Base-by-base conservation (phyloP, 768 basidiomycete species). In the Xerocomus potaroensis region DNA sequence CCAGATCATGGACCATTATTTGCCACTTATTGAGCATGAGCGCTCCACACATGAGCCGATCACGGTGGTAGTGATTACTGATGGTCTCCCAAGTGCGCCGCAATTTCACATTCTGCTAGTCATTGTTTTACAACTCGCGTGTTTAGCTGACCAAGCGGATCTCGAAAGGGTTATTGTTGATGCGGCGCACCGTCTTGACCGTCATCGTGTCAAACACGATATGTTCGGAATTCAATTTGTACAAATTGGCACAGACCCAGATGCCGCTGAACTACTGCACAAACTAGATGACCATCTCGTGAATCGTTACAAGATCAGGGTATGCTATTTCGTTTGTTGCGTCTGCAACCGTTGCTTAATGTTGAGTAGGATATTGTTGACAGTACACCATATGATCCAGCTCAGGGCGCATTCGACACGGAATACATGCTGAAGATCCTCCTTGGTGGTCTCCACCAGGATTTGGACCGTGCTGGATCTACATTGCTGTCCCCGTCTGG, bases 151-250 rank as follows among this genome's bases (percentile, higher is more conserved):
- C 53, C 62, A 56, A 19, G 45, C 35, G 8, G 57, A 62, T 1
- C 53, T 66, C 8, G 55, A 60, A 39, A 50, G 47, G 7, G 63
- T 65, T 2, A 62, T 74, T 9, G 64, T 73, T 14, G 58, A 63
- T 5, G 58, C 65, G 15, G 73, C 73, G 3, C 64, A 64, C 23
- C 60, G 71, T 23, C 67, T 75, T 16, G 73, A 75, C 40, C 59
- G 58, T 30, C 63, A 58, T 1, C 56, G 56, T 3, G 61, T 64
- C 42, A 70, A 60, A 21, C 55, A 65, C 2, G 60, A 65, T n/a
- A 70, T 71, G 59, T 63, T 77, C 5, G 71, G 75, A 9, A 62
- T 77, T 23, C 71, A 73, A 33, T 72, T 78, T 31, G 62, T 78
- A 29, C 76, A 77, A 51, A 71, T 77, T 19, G 75, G 76, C 0